Evolutionary conservation across 192 early-diverging fungal genomes (phyloP).

Genomic region (Mortierella claussenii): DNA sequence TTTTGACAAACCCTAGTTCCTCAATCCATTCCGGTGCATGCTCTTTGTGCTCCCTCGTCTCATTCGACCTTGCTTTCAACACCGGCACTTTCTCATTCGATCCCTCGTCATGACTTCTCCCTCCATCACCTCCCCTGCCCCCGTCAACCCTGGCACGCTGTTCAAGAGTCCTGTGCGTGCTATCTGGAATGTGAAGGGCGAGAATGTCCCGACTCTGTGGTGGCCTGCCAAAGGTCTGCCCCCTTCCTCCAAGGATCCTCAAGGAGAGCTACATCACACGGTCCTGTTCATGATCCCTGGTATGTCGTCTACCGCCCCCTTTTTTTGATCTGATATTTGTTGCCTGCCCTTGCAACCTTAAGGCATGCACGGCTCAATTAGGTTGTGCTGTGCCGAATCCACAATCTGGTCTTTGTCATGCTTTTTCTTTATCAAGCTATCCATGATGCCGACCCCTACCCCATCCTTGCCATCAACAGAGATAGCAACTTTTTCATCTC

Average conservation of each 20-base stretch:
- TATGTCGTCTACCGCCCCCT: conserved; percentile 3
- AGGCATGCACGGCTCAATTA: too few relatives aligned
- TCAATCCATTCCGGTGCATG: conserved; percentile 8
- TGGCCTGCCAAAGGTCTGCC: conserved; percentile 32
- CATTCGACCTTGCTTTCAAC: too few relatives aligned
- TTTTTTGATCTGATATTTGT: too few relatives aligned
- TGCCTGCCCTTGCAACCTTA: too few relatives aligned
- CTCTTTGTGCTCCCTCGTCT: not conserved
- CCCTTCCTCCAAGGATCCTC: not conserved
- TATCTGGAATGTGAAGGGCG: conserved; percentile 48
- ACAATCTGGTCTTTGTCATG: too few relatives aligned
- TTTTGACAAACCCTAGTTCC: too few relatives aligned
- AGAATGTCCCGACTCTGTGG: conserved; percentile 47
- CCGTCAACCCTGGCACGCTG: conserved; percentile 29
- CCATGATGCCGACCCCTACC: too few relatives aligned
- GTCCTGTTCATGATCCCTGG: conserved; percentile 53
- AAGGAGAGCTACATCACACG: conserved; percentile 9
- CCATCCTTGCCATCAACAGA: too few relatives aligned
- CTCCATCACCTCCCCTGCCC: not conserved
- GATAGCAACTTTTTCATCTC: too few relatives aligned
- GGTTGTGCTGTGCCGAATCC: too few relatives aligned
- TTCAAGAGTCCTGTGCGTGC: conserved; percentile 45
- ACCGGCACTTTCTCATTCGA: not conserved
- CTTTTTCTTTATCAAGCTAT: too few relatives aligned
- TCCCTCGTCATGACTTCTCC: conserved; percentile 7